Evolutionary conservation across 768 basidiomycete genomes (phyloP).

Genomic region (Saitozyma sp.): DNA sequence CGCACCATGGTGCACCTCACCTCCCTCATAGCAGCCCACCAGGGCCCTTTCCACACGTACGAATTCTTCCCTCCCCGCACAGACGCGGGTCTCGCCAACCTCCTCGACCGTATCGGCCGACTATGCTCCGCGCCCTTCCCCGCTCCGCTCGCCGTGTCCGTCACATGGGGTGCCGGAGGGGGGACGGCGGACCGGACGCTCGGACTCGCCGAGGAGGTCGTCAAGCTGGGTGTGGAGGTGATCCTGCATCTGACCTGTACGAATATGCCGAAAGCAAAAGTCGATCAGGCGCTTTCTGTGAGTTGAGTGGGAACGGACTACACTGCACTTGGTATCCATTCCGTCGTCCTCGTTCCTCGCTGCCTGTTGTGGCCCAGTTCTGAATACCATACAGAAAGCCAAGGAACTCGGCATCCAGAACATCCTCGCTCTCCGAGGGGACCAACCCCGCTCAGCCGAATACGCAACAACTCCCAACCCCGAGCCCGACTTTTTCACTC

Average conservation of each 20-base stretch:
- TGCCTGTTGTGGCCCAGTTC: background rate
- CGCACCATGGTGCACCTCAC: constrained; percentile 52
- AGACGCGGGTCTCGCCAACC: constrained; percentile 81
- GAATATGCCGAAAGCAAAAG: constrained; percentile 51
- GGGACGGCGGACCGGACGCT: constrained; percentile 82
- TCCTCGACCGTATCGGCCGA: constrained; percentile 81
- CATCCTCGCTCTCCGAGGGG: constrained; percentile 89
- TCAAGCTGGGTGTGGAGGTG: constrained; percentile 46
- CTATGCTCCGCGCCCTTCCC: constrained; percentile 69
- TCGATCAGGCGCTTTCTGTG: constrained; percentile 48
- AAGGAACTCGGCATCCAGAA: constrained; percentile 81
- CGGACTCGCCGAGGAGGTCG: constrained; percentile 67
- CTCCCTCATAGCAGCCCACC: constrained; percentile 63
- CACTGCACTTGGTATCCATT: background rate
- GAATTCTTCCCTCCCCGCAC: constrained; percentile 98
- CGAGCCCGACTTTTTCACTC: constrained; percentile 60
- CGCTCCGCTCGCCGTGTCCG: constrained; percentile 69
- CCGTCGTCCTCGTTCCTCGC: background rate
- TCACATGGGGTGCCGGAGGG: constrained; percentile 98
- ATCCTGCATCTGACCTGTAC: constrained; percentile 53
- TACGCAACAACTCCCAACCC: constrained; percentile 53
- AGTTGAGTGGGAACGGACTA: constrained; percentile 14
- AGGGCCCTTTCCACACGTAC: constrained; percentile 78
- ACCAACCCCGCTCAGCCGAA: constrained; percentile 90
- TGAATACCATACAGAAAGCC: constrained; percentile 59